Evolutionary conservation across 768 basidiomycete genomes (phyloP).

Genomic region (Psilocybe azurescens): DNA sequence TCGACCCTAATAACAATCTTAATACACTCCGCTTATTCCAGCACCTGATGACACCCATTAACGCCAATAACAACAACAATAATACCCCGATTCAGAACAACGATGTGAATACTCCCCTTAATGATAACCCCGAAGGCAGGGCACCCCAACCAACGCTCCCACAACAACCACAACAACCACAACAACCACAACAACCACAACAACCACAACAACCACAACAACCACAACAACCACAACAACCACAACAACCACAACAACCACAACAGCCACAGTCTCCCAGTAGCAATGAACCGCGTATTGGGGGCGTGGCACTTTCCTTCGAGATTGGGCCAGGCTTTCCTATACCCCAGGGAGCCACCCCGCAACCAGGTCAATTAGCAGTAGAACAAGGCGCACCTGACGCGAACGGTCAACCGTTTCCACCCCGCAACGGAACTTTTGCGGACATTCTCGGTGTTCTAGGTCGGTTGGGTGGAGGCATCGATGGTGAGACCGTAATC

Average conservation of each 20-base stretch:
- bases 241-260: too few relatives aligned
- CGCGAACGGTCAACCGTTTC: background rate
- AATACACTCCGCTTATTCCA: conserved; percentile 1
- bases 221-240: too few relatives aligned
- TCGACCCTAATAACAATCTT: conserved; percentile 1
- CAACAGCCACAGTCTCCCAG: background rate
- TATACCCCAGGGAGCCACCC: background rate
- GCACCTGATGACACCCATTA: background rate
- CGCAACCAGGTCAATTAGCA: background rate
- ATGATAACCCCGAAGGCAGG: conserved; percentile 3
- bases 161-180: conserved; percentile 11
- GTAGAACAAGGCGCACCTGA: background rate
- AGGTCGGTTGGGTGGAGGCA: conserved; percentile 1
- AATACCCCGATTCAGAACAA: conserved; percentile 13
- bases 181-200: background rate
- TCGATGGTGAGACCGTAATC: conserved; percentile 13
- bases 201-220: too few relatives aligned
- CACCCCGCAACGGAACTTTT: conserved; percentile 1
- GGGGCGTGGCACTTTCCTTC: conserved; percentile 13
- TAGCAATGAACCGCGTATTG: conserved; percentile 7
- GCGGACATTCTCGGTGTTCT: conserved; percentile 8
- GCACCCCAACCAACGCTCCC: background rate
- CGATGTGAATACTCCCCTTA: conserved; percentile 7
- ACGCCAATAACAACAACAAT: conserved; percentile 5
- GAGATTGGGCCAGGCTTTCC: conserved; percentile 12